phyloP scores from a whole-genome alignment of 768 basidiomycete species.

The Podaxis sp. region DNA sequence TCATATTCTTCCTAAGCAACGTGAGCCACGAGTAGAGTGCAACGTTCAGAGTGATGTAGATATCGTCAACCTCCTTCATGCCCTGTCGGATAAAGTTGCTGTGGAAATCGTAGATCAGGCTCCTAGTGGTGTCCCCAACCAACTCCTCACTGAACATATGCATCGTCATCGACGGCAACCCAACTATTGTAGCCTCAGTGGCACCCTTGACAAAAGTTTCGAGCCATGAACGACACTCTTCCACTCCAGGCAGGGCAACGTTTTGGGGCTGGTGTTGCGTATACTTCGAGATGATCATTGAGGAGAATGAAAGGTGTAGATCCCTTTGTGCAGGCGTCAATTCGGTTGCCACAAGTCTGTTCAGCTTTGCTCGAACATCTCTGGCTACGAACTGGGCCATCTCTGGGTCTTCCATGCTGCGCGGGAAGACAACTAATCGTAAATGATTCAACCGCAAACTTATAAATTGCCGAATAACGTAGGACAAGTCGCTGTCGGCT shows the following conservation, averaged over 20 bases:
- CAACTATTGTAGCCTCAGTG: slow-evolving; percentile 71
- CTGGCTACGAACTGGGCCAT: slow-evolving; percentile 72
- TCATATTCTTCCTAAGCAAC: slow-evolving; percentile 68
- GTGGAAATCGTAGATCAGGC: slow-evolving; percentile 68
- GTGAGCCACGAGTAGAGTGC: slow-evolving; percentile 82
- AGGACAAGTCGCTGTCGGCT: slow-evolving; percentile 54
- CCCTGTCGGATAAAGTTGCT: slow-evolving; percentile 62
- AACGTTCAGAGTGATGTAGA: slow-evolving; percentile 84
- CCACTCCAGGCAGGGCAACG: slow-evolving; percentile 23
- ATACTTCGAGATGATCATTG: slow-evolving; percentile 74
- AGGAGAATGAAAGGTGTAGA: slow-evolving; percentile 68
- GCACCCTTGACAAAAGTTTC: slow-evolving; percentile 56
- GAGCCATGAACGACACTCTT: slow-evolving; percentile 59
- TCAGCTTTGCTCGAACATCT: slow-evolving; percentile 67
- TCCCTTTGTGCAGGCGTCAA: slow-evolving; percentile 54
- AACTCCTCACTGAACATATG: slow-evolving; percentile 73
- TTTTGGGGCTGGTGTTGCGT: slow-evolving; percentile 54
- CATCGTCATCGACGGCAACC: slow-evolving; percentile 80
- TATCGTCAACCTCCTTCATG: slow-evolving; percentile 62
- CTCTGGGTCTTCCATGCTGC: slow-evolving; percentile 75
- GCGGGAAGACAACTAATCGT: slow-evolving; percentile 73
- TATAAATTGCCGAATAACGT: slow-evolving; percentile 71
- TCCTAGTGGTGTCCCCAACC: slow-evolving; percentile 33
- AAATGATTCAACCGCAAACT: slow-evolving; percentile 64
- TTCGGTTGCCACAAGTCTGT: slow-evolving; percentile 57